phyloP scores from a whole-genome alignment of 768 basidiomycete genomes.

The Phanerochaete sordida region DNA sequence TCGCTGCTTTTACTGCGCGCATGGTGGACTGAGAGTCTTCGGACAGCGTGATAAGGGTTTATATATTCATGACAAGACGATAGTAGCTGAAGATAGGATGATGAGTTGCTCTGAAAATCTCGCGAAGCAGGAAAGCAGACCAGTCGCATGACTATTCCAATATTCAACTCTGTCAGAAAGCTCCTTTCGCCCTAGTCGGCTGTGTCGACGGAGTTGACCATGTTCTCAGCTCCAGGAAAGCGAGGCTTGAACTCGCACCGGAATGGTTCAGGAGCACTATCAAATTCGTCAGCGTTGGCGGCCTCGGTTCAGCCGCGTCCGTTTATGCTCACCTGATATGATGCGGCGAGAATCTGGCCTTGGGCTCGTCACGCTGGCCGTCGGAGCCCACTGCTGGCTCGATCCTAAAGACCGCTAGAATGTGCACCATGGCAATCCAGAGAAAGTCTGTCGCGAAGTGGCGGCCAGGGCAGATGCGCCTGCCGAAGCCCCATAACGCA shows the following conservation, averaged over 20 bases:
- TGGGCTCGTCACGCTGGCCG: background rate
- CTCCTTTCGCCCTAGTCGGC: no score
- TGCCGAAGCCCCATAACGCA: background rate
- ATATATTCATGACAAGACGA: background rate
- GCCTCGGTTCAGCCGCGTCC: background rate
- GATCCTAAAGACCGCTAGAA: slow-evolving; percentile 3
- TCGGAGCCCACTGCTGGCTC: background rate
- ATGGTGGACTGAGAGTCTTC: no score
- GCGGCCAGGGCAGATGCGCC: slow-evolving; percentile 5
- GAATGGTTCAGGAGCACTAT: background rate
- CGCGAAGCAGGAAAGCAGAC: no score
- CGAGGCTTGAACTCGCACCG: background rate
- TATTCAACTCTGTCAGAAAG: no score
- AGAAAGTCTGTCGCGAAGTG: background rate
- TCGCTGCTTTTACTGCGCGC: no score
- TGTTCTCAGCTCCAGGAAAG: background rate
- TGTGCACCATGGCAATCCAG: background rate
- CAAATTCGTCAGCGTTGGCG: no score
- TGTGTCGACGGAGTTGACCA: background rate
- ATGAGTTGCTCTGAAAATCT: no score
- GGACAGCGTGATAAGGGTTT: slow-evolving; percentile 2
- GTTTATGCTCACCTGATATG: background rate
- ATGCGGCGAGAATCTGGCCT: background rate
- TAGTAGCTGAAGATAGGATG: no score
- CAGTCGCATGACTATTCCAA: no score